A percentile compares a stretch with the other conserved stretches of the same genome.
Evolutionary conservation across 768 basidiomycete species (phyloP).

Genomic region (Sistotremastrum suecicum): DNA sequence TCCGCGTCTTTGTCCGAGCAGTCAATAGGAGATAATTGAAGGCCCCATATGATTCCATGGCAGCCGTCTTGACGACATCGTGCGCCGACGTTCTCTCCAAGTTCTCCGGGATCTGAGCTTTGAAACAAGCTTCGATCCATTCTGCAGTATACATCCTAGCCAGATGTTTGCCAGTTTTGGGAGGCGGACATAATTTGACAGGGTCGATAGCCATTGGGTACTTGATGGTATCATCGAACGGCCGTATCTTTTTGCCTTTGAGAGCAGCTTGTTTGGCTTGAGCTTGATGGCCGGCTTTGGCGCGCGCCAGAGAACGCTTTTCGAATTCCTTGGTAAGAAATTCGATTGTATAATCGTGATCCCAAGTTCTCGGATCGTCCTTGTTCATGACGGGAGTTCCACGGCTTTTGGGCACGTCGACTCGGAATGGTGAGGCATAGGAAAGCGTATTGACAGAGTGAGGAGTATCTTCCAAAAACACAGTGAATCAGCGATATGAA

Average conservation of each 20-base stretch:
- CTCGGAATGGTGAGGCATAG: constrained; percentile 22
- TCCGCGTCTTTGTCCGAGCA: constrained; percentile 18
- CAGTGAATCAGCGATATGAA: too few relatives aligned
- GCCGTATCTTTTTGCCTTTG: constrained; percentile 3
- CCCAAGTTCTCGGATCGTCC: constrained; percentile 21
- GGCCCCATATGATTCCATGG: constrained; percentile 13
- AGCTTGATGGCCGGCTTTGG: constrained; percentile 5
- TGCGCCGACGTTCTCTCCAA: constrained; percentile 4
- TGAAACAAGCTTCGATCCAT: constrained; percentile 17
- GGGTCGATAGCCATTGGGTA: constrained; percentile 14
- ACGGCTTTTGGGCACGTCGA: constrained; percentile 14
- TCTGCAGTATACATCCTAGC: constrained; percentile 17
- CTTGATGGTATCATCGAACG: constrained; percentile 1
- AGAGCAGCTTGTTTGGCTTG: not conserved
- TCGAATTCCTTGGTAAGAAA: constrained; percentile 17
- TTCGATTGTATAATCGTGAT: constrained; percentile 14
- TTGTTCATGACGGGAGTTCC: constrained; percentile 17
- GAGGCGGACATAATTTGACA: constrained; percentile 15
- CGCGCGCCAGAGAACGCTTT: constrained; percentile 4
- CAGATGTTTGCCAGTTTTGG: constrained; percentile 16
- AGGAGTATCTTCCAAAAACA: constrained; percentile 9
- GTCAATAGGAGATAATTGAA: constrained; percentile 18
- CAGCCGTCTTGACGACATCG: constrained; percentile 10
- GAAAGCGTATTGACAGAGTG: constrained; percentile 20
- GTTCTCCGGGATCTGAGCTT: constrained; percentile 6